Evolutionary conservation across 1,284 basidiomycete species (phyloP).

Genomic region (Boletus smithii): DNA sequence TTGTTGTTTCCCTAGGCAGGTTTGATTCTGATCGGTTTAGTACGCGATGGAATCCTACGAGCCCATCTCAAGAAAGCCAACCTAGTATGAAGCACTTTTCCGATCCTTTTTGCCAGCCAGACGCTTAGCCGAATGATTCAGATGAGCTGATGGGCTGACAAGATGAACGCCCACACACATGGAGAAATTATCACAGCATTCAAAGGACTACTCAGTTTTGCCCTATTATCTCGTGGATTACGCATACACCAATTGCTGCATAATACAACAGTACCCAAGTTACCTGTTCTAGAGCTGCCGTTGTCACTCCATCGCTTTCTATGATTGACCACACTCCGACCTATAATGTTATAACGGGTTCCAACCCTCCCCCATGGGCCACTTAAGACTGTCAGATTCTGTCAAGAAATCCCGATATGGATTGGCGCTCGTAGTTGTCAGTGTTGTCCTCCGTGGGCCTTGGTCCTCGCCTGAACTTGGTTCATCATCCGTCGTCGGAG

Average conservation of each 20-base stretch:
- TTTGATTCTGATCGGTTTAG: constrained; percentile 29
- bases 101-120: background rate
- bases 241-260: constrained; percentile 10
- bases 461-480: constrained; percentile 17
- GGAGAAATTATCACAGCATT: background rate
- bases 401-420: constrained; percentile 12
- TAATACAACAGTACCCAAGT: constrained; percentile 26
- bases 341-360: constrained; percentile 37
- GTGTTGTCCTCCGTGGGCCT: constrained; percentile 3
- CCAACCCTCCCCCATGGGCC: constrained; percentile 61
- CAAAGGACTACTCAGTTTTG: background rate
- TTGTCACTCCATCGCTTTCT: background rate
- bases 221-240: constrained; percentile 20
- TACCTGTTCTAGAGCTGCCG: constrained; percentile 2
- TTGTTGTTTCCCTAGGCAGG: background rate
- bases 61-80: constrained; percentile 49
- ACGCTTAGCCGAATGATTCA: background rate
- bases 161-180: background rate
- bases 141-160: background rate
- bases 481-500: constrained; percentile 30
- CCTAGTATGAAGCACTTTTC: constrained; percentile 32
- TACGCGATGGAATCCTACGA: constrained; percentile 56
- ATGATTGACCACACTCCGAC: background rate
- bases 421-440: background rate
- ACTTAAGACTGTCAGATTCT: constrained; percentile 56